Conservation (phyloP, 2,329 filamentous ascomycete genomes). For the Fusarium nygamai region DNA sequence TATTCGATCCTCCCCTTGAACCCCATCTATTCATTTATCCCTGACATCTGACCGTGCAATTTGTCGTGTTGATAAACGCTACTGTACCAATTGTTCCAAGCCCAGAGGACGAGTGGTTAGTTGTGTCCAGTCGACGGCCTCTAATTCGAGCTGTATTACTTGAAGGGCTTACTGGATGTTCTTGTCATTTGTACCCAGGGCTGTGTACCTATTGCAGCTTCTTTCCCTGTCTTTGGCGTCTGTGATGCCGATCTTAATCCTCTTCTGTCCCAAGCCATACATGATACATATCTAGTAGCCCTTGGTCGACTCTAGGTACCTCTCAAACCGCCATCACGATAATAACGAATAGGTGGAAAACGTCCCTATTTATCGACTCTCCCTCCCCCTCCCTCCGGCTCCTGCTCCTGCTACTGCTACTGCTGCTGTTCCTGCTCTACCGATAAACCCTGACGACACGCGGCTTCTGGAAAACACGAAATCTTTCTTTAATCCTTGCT, state of each 20-base stretch:
- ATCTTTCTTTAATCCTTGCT: constrained; percentile 18
- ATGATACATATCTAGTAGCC: not conserved
- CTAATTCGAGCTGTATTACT: not conserved
- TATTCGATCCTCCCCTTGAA: not conserved
- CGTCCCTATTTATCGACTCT: not conserved
- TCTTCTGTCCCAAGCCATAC: constrained; percentile 7
- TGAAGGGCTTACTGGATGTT: not conserved
- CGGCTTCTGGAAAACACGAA: constrained; percentile 29
- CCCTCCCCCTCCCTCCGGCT: not conserved
- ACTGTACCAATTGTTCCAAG: not conserved
- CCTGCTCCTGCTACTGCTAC: not conserved
- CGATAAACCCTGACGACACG: constrained; percentile 5
- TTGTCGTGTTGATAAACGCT: constrained; percentile 2
- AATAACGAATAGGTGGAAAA: not conserved
- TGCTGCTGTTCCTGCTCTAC: not conserved
- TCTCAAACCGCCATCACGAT: not conserved
- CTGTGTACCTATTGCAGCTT: not conserved
- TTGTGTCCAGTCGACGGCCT: constrained; percentile 1
- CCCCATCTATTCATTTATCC: constrained; percentile 20
- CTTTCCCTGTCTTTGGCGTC: constrained; percentile 9
- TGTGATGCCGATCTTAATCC: constrained; percentile 16
- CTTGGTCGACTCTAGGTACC: not conserved
- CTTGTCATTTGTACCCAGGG: not conserved
- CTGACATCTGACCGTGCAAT: constrained; percentile 8
- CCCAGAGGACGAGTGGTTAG: not conserved